These are phyloP conservation scores for Phoenix roebelenii DNA, from an alignment of 176 grass and related monocot genomes.

Conservation along the genomic window DNA sequence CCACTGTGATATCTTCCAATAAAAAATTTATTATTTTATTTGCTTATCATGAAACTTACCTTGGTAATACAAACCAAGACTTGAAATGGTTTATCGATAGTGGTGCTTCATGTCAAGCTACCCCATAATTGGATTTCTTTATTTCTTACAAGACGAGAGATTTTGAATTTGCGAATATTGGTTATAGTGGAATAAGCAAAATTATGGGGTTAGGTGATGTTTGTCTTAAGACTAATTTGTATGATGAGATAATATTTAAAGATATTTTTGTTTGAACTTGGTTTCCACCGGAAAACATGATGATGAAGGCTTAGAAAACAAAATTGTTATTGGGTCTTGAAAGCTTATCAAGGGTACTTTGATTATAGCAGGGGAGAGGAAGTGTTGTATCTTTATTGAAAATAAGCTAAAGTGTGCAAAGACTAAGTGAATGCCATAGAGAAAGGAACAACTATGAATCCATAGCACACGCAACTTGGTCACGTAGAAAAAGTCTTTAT, in stretches of 20 bases:
- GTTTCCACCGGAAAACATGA: neutral
- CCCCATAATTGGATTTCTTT: neutral
- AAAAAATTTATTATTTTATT: neutral
- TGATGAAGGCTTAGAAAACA: neutral
- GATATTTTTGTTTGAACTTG: neutral
- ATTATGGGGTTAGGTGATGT: slow-evolving; percentile 2
- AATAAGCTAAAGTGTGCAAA: neutral
- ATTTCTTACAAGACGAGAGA: slow-evolving; percentile 1
- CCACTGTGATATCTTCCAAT: neutral
- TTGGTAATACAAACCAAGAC: neutral
- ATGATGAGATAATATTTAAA: neutral
- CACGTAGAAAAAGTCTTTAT: neutral
- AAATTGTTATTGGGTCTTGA: neutral
- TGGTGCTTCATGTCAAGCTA: neutral
- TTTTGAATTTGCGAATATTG: slow-evolving; percentile 6
- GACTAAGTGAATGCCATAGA: neutral
- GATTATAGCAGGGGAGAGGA: neutral
- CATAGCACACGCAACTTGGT: neutral
- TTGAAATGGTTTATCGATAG: slow-evolving; percentile 1
- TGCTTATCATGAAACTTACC: neutral
- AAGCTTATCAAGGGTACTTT: neutral
- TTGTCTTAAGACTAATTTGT: neutral
- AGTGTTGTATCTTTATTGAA: neutral
- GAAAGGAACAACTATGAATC: neutral
- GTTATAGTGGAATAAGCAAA: neutral